Evolutionary conservation across 2,329 filamentous ascomycete species (phyloP), one percentile per base, ranked within the genome.

Genomic region (Fusarium agapanthi): DNA sequence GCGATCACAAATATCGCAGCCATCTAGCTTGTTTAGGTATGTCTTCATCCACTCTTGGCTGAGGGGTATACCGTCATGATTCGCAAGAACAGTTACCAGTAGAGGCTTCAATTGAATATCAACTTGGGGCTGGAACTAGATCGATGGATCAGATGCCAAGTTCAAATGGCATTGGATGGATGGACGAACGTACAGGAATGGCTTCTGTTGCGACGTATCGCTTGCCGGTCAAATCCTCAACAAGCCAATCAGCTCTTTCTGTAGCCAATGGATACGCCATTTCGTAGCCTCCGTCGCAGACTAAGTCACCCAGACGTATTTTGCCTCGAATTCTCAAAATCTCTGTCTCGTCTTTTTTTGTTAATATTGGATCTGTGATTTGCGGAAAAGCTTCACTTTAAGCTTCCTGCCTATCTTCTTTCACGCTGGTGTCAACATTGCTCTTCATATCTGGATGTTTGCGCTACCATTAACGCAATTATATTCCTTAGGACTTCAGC

Each of bases 381-480:
- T 8, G 12, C 2, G 30, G n/a, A 26, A n/a, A 50, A 50, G 30
- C 5, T 34, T 34, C 7, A 24, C 16, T 34, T 7, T 26, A 26
- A 51, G 28, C 22, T 24, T 48, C 16, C 16, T 4, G 1, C 8
- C 16, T 24, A 20, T 51, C 3, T 9, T 67, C 0, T 22, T 47
- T 1, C 64, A 67, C 2, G 64, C 64, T 4, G 40, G 38, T 1
- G 28, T 67, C 0, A 60, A 67, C 1, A 35, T 67, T 4, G 45
- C 18, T 4, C 30, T 67, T 20, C 62, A 67, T 37, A 16, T 67
- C 0, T 67, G 61, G 63, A 66, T 66, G 63, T 66, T 65, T 14
- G 20, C 28, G 7, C 16, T 66, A 1, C 63, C 63, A 1, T 35
- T 66, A 2, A 66, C 63, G 7, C 63, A 66, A 10, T 22, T 66